Percentiles rank a stretch among this genome's conserved stretches.
These are phyloP conservation scores for Erigeron canadensis DNA, from an alignment of 129 eudicot genomes.

Conservation along the genomic window DNA sequence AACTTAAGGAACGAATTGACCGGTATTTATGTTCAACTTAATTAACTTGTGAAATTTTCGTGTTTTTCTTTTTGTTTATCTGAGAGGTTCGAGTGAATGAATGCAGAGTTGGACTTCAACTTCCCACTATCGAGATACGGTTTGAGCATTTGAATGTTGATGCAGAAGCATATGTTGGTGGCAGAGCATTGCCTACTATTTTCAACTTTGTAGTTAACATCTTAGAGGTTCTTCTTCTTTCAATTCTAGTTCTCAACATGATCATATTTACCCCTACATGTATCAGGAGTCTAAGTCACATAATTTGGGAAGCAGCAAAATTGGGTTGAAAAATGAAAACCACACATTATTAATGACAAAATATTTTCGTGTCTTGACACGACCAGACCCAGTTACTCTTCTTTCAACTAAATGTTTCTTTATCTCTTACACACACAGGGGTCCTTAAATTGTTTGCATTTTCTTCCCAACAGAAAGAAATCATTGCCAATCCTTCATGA, in stretches of 20 bases:
- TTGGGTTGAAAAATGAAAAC: no score
- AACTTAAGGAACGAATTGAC: conserved; percentile 62
- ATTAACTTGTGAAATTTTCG: neutral
- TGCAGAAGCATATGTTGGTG: conserved; percentile 60
- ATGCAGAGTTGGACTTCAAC: conserved; percentile 62
- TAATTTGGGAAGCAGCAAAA: no score
- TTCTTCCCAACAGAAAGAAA: conserved; percentile 54
- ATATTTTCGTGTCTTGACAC: neutral
- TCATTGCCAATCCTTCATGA: conserved; percentile 60
- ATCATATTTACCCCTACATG: neutral
- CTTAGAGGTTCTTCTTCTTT: conserved; percentile 41
- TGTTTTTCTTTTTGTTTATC: neutral
- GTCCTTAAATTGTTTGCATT: conserved; percentile 43
- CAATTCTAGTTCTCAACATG: neutral
- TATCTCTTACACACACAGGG: conserved; percentile 34
- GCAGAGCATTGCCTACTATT: conserved; percentile 63
- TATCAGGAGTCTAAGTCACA: no score
- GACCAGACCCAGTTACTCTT: neutral
- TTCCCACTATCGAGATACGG: conserved; percentile 65
- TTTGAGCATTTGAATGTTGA: conserved; percentile 64
- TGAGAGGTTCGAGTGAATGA: neutral
- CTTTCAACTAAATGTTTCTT: neutral
- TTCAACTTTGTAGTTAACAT: conserved; percentile 52
- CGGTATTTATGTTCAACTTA: conserved; percentile 36
- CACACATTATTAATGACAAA: neutral